phyloP scores from a whole-genome alignment of 345 rosid genomes.

The Lepidium aucheri region DNA sequence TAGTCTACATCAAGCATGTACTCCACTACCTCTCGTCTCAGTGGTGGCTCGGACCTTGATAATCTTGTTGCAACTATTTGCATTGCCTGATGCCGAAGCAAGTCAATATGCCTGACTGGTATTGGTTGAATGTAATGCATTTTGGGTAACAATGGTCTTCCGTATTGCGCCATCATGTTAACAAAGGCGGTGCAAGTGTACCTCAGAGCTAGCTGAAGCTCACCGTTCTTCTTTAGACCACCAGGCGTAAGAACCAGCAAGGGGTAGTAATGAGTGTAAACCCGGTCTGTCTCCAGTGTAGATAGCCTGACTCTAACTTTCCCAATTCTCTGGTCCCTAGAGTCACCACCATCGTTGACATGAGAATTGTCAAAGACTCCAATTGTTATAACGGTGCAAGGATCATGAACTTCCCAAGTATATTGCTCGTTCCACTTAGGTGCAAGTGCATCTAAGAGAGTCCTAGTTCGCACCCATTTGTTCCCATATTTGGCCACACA shows the following conservation, averaged over 20 bases:
- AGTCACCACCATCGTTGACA: conserved; percentile 57
- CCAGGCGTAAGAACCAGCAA: conserved; percentile 57
- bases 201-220: conserved; percentile 82
- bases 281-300: conserved; percentile 71
- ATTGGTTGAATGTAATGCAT: conserved; percentile 88
- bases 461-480: conserved; percentile 95
- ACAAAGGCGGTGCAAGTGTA: conserved; percentile 79
- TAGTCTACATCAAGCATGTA: conserved; percentile 93
- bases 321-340: conserved; percentile 70
- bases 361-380: conserved; percentile 86
- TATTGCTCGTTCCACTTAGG: conserved; percentile 96
- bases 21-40: conserved; percentile 77
- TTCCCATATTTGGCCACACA: conserved; percentile 95
- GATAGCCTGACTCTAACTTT: conserved; percentile 90
- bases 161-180: conserved; percentile 85
- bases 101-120: conserved; percentile 60
- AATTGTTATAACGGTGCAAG: conserved; percentile 87
- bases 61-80: conserved; percentile 76
- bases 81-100: conserved; percentile 83
- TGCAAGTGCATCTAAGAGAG: conserved; percentile 63
- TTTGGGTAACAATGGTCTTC: conserved; percentile 86
- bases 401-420: conserved; percentile 95
- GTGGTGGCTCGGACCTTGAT: conserved; percentile 80
- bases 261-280: conserved; percentile 92
- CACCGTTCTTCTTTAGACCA: conserved; percentile 85